These are phyloP conservation scores for Hypoxylon sp. DNA, from an alignment of 2,329 filamentous ascomycete genomes.

Conservation along the genomic window DNA sequence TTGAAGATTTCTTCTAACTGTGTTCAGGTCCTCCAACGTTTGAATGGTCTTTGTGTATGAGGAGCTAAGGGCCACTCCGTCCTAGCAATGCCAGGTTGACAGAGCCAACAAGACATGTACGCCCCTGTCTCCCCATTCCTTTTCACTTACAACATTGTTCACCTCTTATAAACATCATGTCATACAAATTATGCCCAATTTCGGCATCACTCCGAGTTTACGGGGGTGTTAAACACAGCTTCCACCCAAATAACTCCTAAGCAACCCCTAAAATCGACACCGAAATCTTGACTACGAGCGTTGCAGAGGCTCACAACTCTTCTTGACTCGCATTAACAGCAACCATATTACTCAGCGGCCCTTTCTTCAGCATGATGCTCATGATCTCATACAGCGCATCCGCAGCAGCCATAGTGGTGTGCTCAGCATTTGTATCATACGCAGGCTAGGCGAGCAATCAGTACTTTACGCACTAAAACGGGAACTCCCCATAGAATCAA, in stretches of 20 bases:
- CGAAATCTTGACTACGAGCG: neutral
- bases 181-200: neutral
- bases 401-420: constrained; percentile 71
- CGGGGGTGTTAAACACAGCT: too few species aligned
- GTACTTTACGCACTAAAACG: neutral
- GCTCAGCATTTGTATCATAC: constrained; percentile 75
- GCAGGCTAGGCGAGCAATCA: constrained; percentile 59
- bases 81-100: too few species aligned
- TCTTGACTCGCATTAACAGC: constrained; percentile 14
- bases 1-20: neutral
- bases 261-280: neutral
- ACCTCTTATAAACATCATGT: neutral
- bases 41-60: neutral
- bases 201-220: neutral
- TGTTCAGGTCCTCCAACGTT: neutral
- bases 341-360: constrained; percentile 65
- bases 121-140: neutral
- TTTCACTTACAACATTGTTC: neutral
- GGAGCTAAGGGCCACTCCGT: too few species aligned
- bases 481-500: constrained; percentile 16
- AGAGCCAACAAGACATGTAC: neutral
- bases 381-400: constrained; percentile 78
- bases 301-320: constrained; percentile 42
- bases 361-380: constrained; percentile 81
- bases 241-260: neutral